Evolutionary conservation across 164 flowering plant genomes (phyloP).

Genomic region (Nymphaea colorata): DNA sequence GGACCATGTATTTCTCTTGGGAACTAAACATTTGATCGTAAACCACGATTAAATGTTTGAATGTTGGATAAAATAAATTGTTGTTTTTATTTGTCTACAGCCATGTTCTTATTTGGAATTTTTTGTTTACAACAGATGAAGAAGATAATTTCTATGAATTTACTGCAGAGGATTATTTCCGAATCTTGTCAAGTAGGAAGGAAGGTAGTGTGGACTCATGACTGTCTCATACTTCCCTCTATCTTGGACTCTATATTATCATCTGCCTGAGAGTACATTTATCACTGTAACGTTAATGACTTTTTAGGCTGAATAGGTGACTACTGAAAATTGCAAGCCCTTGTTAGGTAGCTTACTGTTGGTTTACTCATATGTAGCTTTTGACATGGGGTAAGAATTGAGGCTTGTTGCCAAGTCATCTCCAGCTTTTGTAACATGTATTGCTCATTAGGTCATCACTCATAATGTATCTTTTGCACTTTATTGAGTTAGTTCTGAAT

Average conservation of each 20-base stretch:
- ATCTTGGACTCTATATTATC: no score
- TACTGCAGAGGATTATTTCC: constrained; percentile 71
- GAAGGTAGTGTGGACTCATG: constrained; percentile 38
- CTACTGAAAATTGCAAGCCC: not conserved
- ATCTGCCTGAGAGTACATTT: no score
- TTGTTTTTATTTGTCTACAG: not conserved
- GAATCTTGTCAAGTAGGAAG: constrained; percentile 48
- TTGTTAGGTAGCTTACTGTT: not conserved
- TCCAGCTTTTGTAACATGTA: not conserved
- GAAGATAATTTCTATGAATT: constrained; percentile 76
- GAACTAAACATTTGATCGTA: not conserved
- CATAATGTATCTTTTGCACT: not conserved
- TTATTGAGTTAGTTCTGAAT: not conserved
- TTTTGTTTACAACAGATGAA: constrained; percentile 37
- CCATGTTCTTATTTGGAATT: not conserved
- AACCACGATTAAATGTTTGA: not conserved
- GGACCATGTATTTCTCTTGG: not conserved
- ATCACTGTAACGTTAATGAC: not conserved
- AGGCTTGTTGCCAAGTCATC: not conserved
- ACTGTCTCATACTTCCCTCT: no score
- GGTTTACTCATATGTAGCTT: not conserved
- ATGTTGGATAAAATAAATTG: not conserved
- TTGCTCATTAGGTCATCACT: no score
- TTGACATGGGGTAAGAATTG: not conserved
- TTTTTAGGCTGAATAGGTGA: not conserved